Conservation (phyloP, 768 basidiomycete species). For the Kwoniella heveanensis region DNA sequence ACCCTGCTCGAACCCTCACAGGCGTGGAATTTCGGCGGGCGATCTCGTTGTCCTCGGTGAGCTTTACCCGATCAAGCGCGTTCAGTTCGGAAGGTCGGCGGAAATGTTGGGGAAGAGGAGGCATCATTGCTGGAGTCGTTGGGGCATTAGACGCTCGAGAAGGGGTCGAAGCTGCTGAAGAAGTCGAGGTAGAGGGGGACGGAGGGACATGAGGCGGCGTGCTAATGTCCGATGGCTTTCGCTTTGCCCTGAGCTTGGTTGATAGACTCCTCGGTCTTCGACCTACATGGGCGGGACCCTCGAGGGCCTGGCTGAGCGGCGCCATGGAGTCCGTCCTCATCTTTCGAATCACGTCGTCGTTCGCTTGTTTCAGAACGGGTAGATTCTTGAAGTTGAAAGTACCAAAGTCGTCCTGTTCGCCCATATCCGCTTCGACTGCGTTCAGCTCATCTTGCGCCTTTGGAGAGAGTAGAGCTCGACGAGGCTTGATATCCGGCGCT, state of each 20-base stretch:
- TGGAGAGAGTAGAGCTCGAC: conserved; percentile 16
- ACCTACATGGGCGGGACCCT: conserved; percentile 26
- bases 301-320: conserved; percentile 70
- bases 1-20: conserved; percentile 39
- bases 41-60: conserved; percentile 67
- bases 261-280: conserved; percentile 78
- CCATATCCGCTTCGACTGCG: conserved; percentile 40
- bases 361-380: conserved; percentile 92
- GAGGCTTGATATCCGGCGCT: conserved; percentile 23
- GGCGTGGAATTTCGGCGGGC: conserved; percentile 77
- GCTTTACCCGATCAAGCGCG: conserved; percentile 84
- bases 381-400: conserved; percentile 98
- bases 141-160: conserved; percentile 72
- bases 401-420: conserved; percentile 77
- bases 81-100: conserved; percentile 88
- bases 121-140: conserved; percentile 63
- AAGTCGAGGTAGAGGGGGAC: conserved; percentile 87
- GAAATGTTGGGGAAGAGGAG: conserved; percentile 41
- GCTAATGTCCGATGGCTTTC: conserved; percentile 34
- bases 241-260: conserved; percentile 52
- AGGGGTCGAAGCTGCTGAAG: conserved; percentile 85
- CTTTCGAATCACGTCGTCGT: conserved; percentile 96
- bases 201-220: conserved; percentile 65
- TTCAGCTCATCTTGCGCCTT: conserved; percentile 47
- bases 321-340: conserved; percentile 86